Percentiles rank a stretch among this genome's conserved stretches.
phyloP scores from a whole-genome alignment of 306 rosid genomes.

The Luffa acutangula region DNA sequence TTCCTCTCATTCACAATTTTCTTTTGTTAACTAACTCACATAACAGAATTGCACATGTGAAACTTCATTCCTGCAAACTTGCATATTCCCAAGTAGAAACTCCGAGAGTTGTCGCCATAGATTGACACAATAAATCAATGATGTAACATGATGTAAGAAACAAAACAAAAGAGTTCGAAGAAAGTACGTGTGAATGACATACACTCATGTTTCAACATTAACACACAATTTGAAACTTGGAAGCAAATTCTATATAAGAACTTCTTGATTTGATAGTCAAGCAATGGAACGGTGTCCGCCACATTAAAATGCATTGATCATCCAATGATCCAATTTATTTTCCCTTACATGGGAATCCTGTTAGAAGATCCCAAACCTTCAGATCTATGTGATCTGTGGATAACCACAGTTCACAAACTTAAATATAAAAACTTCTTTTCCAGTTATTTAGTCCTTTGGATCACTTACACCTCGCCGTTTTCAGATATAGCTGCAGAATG shows the following conservation, averaged over 20 bases:
- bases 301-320: conserved; percentile 42
- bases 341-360: conserved; percentile 47
- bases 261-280: neutral
- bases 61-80: neutral
- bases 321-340: conserved; percentile 43
- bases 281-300: conserved; percentile 37
- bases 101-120: neutral
- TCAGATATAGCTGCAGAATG: conserved; percentile 89
- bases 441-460: conserved; percentile 47
- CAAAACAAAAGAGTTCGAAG: neutral
- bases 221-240: neutral
- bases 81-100: neutral
- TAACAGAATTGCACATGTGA: neutral
- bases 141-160: neutral
- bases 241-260: neutral
- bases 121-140: neutral
- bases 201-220: neutral
- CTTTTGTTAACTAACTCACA: neutral
- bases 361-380: conserved; percentile 22
- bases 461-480: conserved; percentile 95
- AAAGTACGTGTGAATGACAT: neutral
- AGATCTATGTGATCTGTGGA: conserved; percentile 43
- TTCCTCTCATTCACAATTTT: neutral
- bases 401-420: conserved; percentile 50
- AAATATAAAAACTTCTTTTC: conserved; percentile 49